phyloP scores from a whole-genome alignment of 2,329 filamentous ascomycete genomes.

The Dendryphion nanum region DNA sequence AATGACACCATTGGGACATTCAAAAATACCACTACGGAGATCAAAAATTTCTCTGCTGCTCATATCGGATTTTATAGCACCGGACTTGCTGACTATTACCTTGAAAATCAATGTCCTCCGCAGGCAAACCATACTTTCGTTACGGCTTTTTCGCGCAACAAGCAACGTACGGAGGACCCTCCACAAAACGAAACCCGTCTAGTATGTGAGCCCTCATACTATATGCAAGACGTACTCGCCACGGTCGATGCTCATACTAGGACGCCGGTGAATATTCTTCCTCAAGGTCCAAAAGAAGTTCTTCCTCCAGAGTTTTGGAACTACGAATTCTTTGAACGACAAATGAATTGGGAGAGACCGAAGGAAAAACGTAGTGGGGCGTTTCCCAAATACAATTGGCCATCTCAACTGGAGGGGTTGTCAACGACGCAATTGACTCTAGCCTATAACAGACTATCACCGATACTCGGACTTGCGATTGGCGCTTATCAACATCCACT shows the following conservation, averaged over 20 bases:
- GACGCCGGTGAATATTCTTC: neutral
- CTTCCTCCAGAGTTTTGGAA: neutral
- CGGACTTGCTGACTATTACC: neutral
- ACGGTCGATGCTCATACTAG: conserved; percentile 23
- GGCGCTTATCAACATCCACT: conserved; percentile 19
- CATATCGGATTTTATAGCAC: neutral
- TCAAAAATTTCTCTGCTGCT: neutral
- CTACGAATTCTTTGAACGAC: neutral
- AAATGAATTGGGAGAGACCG: too few relatives aligned
- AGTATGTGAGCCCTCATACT: conserved; percentile 32
- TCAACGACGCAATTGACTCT: neutral
- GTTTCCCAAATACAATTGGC: neutral
- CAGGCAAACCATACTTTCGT: neutral
- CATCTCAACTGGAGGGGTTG: neutral
- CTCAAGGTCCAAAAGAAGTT: neutral
- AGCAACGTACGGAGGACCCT: neutral
- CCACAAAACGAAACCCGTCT: conserved; percentile 3
- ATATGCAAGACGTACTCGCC: conserved; percentile 41
- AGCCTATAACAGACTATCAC: neutral
- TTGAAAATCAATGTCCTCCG: neutral
- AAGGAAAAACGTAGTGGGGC: too few relatives aligned
- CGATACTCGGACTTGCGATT: conserved; percentile 39
- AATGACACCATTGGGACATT: neutral
- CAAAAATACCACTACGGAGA: neutral
- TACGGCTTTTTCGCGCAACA: neutral